A percentile compares a stretch with the other conserved stretches of the same genome.
phyloP scores from a whole-genome alignment of 768 basidiomycete species.

The Tricholoma furcatifolium region DNA sequence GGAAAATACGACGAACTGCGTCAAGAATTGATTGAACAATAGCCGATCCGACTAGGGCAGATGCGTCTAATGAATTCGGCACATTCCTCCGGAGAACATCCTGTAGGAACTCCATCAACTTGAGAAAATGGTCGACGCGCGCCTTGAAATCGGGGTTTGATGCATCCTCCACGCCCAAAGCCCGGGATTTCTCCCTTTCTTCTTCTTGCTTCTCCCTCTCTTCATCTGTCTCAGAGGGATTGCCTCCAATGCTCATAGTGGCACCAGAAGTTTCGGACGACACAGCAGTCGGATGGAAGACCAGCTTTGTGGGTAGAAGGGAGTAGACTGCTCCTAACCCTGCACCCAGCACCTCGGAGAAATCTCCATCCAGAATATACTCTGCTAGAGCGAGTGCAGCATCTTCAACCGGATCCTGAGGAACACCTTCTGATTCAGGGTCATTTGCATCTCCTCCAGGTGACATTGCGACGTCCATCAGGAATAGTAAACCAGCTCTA shows the following conservation, averaged over 20 bases:
- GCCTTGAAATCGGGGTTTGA: slow-evolving; percentile 71
- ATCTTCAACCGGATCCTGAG: slow-evolving; percentile 73
- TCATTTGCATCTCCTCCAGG: slow-evolving; percentile 49
- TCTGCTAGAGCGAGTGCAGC: slow-evolving; percentile 87
- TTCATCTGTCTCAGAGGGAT: slow-evolving; percentile 51
- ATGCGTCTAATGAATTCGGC: slow-evolving; percentile 52
- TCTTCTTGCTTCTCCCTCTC: slow-evolving; percentile 51
- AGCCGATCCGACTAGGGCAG: slow-evolving; percentile 70
- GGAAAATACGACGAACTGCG: slow-evolving; percentile 80
- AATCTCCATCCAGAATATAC: slow-evolving; percentile 95
- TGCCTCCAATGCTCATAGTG: slow-evolving; percentile 75
- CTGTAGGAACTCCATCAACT: slow-evolving; percentile 87
- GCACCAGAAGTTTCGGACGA: slow-evolving; percentile 38
- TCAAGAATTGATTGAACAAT: slow-evolving; percentile 83
- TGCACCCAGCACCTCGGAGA: slow-evolving; percentile 95
- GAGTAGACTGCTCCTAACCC: slow-evolving; percentile 94
- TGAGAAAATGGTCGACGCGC: slow-evolving; percentile 86
- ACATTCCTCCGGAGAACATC: slow-evolving; percentile 78
- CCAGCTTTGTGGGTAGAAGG: slow-evolving; percentile 83
- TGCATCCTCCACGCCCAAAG: slow-evolving; percentile 75
- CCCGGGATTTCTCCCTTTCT: slow-evolving; percentile 48
- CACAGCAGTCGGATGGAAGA: slow-evolving; percentile 49
- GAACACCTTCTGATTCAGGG: slow-evolving; percentile 29
- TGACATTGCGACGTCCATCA: slow-evolving; percentile 97
- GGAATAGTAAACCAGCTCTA: slow-evolving; percentile 86